Base-by-base conservation (phyloP, 768 basidiomycete genomes). In the Lactifluus piperatus region DNA sequence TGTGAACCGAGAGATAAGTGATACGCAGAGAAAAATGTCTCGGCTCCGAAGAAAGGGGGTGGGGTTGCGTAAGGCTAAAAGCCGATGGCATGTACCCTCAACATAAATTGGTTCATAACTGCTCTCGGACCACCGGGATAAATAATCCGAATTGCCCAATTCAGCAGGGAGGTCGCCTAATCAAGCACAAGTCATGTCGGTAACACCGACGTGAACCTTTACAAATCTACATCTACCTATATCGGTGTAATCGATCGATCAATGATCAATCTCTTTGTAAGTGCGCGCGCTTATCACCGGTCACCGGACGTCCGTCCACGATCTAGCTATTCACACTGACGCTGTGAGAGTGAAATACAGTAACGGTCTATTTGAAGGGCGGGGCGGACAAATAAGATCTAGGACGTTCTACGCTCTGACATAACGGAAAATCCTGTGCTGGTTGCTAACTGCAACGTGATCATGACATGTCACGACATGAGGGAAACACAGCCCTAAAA, bases 121-220 rank as follows among this genome's bases (percentile, higher is more conserved):
- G n/a, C n/a, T n/a, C n/a, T n/a, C n/a, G n/a, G n/a, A n/a, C n/a
- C n/a, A n/a, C n/a, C n/a, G n/a, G n/a, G n/a, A 26, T 36, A 43
- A 50, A 45, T 55, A 20, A 44, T 5, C 54, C 45, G 36, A 32
- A 7, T 14, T 48, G 14, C 58, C 54, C n/a, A 7, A 51, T 55
- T 36, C 53, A 32, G 58, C 27, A 60, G 26, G 10, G 41, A 45
- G 24, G 27, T 55, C 41, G 9, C 58, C 49, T 30, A 55, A 51
- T 60, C 48, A 8, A 27, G 53, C 3, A 43, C n/a, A 34, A 34
- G 34, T 18, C 9, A 5, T 13, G 8, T 37, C 41, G 26, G 5
- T 36, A 10, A 47, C 20, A 20, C n/a, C n/a, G 16, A 32, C 26
- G 41, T 48, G 37, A 45, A 27, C 16, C 26, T 34, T 36, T 37